Conservation (phyloP, 345 rosid genomes). For the Luvunga scandens region DNA sequence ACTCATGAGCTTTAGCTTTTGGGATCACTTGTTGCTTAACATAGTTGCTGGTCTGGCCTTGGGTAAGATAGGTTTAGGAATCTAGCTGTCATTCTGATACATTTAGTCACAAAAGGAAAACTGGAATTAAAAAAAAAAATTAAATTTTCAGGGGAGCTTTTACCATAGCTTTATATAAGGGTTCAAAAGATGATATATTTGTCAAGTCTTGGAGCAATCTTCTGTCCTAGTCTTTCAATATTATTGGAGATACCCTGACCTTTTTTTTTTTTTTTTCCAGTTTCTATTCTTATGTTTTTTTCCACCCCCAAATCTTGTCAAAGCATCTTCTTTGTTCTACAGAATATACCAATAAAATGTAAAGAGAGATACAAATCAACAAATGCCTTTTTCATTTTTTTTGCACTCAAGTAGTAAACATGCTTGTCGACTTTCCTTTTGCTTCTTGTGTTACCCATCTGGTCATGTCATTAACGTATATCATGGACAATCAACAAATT, state of each 20-base stretch:
- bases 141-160: neutral
- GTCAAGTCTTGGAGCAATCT: neutral
- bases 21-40: neutral
- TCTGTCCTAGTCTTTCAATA: neutral
- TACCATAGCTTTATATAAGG: neutral
- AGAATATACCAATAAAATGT: neutral
- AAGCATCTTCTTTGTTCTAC: neutral
- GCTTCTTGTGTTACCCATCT: neutral
- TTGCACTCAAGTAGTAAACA: neutral
- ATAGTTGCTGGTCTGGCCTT: neutral
- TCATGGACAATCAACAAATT: neutral
- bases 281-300: neutral
- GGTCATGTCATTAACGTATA: neutral
- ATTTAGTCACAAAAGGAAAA: neutral
- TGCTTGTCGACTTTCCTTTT: neutral
- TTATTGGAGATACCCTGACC: neutral
- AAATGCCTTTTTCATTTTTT: neutral
- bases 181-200: neutral
- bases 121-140: neutral
- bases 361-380: neutral
- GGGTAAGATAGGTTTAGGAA: neutral
- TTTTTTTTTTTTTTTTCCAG: neutral
- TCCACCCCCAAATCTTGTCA: neutral
- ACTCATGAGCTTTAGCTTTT: neutral
- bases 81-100: neutral